phyloP scores from a whole-genome alignment of 805 yeast genomes.

The Yamadazyma nakazawae region DNA sequence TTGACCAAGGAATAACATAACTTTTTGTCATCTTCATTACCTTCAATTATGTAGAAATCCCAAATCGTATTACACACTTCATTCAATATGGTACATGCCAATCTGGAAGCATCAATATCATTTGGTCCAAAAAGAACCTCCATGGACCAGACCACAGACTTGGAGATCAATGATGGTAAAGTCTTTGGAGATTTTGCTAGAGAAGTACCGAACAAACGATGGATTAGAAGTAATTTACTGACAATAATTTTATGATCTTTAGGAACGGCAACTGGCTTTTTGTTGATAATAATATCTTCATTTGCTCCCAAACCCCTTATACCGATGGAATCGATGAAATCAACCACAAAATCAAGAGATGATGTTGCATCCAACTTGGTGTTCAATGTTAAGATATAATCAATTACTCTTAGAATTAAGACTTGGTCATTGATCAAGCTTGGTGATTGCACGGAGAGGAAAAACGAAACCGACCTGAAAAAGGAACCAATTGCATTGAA shows the following conservation, averaged over 20 bases:
- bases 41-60: constrained; percentile 29
- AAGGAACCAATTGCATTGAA: constrained; percentile 28
- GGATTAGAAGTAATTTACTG: constrained; percentile 58
- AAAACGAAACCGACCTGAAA: constrained; percentile 40
- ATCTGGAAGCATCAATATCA: constrained; percentile 58
- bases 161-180: constrained; percentile 40
- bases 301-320: constrained; percentile 52
- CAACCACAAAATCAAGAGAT: constrained; percentile 40
- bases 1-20: constrained; percentile 49
- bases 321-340: constrained; percentile 53
- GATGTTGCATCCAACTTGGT: constrained; percentile 35
- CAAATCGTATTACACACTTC: constrained; percentile 43
- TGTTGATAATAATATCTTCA: constrained; percentile 24
- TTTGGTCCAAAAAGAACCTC: constrained; percentile 50
- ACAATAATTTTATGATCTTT: constrained; percentile 56
- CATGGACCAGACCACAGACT: constrained; percentile 54
- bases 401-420: constrained; percentile 57
- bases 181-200: constrained; percentile 24
- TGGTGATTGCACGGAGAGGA: constrained; percentile 47
- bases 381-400: constrained; percentile 48
- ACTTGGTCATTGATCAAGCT: constrained; percentile 59
- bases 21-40: constrained; percentile 29
- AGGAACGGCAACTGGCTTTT: constrained; percentile 20
- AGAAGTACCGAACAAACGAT: constrained; percentile 47
- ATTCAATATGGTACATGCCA: constrained; percentile 58